Evolutionary conservation across 495 filamentous ascomycete genomes (phyloP).

Genomic region (Penicillium taxi): DNA sequence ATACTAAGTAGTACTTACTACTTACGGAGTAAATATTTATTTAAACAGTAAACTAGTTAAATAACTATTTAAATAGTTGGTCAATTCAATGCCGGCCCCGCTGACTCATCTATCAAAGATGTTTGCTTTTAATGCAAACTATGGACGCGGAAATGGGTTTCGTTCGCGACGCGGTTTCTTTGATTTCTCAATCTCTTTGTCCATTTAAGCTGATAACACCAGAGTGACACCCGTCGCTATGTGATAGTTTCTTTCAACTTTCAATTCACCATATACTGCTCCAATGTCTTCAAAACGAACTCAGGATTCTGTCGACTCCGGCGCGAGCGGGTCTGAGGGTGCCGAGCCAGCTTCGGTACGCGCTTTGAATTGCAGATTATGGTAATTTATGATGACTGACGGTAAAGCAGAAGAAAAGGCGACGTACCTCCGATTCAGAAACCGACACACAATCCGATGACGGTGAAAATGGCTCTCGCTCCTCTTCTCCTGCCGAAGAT

Average conservation of each 20-base stretch:
- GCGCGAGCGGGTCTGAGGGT: slow-evolving; percentile 19
- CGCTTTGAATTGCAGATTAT: neutral
- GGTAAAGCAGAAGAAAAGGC: slow-evolving; percentile 30
- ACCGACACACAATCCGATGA: slow-evolving; percentile 22
- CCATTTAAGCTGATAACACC: neutral
- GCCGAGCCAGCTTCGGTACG: slow-evolving; percentile 42
- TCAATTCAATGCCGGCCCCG: too few relatives aligned
- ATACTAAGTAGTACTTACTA: too few relatives aligned
- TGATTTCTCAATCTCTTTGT: neutral
- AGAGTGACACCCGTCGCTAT: neutral
- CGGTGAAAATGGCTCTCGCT: slow-evolving; percentile 12
- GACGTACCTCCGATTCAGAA: slow-evolving; percentile 24
- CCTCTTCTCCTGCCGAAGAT: slow-evolving; percentile 28
- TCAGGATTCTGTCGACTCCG: slow-evolving; percentile 36
- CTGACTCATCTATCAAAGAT: too few relatives aligned
- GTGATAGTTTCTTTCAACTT: slow-evolving; percentile 1
- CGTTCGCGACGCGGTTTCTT: slow-evolving; percentile 3
- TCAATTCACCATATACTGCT: neutral
- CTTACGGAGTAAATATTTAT: too few relatives aligned
- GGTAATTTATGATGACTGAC: slow-evolving; percentile 12
- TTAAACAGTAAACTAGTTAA: too few relatives aligned
- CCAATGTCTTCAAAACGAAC: slow-evolving; percentile 43
- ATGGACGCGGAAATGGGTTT: slow-evolving; percentile 6
- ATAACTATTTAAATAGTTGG: too few relatives aligned
- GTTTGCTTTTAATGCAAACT: too few relatives aligned